Evolutionary conservation across 1,284 basidiomycete species (phyloP).

Genomic region (Vanrija pseudolonga): DNA sequence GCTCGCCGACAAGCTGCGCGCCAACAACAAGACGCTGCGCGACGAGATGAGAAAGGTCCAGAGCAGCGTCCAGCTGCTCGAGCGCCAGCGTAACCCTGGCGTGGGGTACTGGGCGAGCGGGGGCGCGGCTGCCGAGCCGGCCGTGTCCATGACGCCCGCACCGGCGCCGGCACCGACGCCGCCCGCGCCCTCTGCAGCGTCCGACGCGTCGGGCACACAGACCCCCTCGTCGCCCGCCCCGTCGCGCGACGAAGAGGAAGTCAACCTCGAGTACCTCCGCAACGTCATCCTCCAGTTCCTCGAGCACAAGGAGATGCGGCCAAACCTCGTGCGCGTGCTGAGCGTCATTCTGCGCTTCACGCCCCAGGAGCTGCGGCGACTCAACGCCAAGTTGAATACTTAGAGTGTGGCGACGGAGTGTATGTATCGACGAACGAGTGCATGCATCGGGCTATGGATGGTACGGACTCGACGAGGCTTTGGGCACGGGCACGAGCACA

Average conservation of each 20-base stretch:
- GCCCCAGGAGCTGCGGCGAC: constrained; percentile 80
- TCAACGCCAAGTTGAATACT: constrained; percentile 62
- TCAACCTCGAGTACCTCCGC: constrained; percentile 91
- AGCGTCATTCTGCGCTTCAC: constrained; percentile 90
- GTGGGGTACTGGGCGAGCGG: constrained; percentile 75
- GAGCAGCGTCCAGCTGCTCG: constrained; percentile 80
- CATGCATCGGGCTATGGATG: not conserved
- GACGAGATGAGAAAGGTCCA: constrained; percentile 92
- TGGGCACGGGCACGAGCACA: too few relatives aligned
- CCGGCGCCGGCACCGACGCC: constrained; percentile 1
- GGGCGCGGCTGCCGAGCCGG: constrained; percentile 1
- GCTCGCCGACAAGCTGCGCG: constrained; percentile 28
- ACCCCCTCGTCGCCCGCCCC: constrained; percentile 4
- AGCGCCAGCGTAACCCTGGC: constrained; percentile 84
- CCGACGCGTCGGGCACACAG: not conserved
- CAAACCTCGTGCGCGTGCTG: constrained; percentile 81
- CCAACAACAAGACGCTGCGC: constrained; percentile 73
- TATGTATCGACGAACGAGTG: not conserved
- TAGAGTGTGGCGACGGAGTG: constrained; percentile 6
- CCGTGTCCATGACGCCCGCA: not conserved
- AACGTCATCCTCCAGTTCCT: constrained; percentile 92
- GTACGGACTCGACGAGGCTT: too few relatives aligned
- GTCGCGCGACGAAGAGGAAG: constrained; percentile 60
- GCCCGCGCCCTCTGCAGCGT: not conserved
- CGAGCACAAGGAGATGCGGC: constrained; percentile 83